Evolutionary conservation across 1,139 yeast genomes (phyloP).

Genomic region (Yamadazyma dushanensis): DNA sequence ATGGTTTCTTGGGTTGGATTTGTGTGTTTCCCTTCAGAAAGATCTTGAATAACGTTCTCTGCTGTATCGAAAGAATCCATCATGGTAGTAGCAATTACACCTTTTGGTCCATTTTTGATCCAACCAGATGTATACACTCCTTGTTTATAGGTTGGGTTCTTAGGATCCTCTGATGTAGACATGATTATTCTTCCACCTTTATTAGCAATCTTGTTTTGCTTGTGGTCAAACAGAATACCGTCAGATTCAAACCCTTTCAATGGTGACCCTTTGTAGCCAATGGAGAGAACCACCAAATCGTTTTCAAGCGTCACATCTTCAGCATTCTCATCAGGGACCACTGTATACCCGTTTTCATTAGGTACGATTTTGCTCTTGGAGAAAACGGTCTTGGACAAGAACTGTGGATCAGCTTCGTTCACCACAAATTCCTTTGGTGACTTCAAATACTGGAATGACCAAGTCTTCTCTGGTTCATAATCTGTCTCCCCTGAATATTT

Average conservation of each 20-base stretch:
- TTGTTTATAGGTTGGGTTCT: conserved; percentile 23
- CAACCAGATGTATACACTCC: conserved; percentile 88
- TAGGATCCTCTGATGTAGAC: conserved; percentile 19
- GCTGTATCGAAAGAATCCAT: conserved; percentile 80
- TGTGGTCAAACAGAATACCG: conserved; percentile 54
- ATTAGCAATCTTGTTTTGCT: conserved; percentile 57
- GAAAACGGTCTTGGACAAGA: conserved; percentile 52
- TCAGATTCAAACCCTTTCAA: conserved; percentile 55
- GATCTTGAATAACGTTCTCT: conserved; percentile 59
- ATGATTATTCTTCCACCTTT: conserved; percentile 57
- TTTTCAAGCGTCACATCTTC: conserved; percentile 35
- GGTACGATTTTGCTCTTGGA: conserved; percentile 43
- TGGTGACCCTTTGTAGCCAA: conserved; percentile 79
- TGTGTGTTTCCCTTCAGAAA: conserved; percentile 34
- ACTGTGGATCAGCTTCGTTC: conserved; percentile 23
- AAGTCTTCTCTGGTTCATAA: conserved; percentile 35
- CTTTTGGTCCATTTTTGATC: conserved; percentile 86
- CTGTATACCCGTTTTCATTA: conserved; percentile 32
- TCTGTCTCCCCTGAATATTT: conserved; percentile 41
- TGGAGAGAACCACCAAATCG: conserved; percentile 77
- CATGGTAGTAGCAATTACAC: conserved; percentile 92
- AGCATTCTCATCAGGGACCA: conserved; percentile 42
- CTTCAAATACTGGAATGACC: conserved; percentile 71
- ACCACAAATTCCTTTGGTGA: conserved; percentile 61
- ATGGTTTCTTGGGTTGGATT: conserved; percentile 8